phyloP scores from a whole-genome alignment of 176 grass and related monocot genomes.

The Bonia amplexicaulis region DNA sequence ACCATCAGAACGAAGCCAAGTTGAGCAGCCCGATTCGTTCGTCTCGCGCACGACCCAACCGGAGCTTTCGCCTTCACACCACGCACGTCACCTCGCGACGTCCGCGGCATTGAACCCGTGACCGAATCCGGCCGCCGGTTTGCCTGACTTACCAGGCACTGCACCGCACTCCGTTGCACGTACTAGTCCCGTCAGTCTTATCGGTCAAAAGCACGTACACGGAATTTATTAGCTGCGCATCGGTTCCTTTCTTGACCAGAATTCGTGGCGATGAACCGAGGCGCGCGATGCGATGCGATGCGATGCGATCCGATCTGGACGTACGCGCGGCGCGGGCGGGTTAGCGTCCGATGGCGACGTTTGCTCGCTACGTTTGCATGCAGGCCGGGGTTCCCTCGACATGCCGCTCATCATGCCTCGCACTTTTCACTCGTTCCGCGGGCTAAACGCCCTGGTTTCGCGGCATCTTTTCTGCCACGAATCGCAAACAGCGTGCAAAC shows the following conservation, averaged over 20 bases:
- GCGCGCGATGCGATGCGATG: too few species aligned
- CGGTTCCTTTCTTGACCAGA: not conserved
- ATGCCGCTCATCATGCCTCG: not conserved
- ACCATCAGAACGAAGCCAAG: too few species aligned
- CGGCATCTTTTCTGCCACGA: not conserved
- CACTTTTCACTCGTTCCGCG: not conserved
- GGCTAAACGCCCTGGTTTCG: not conserved
- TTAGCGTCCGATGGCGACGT: not conserved
- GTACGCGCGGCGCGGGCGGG: not conserved
- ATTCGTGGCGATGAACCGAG: not conserved
- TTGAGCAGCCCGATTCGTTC: too few species aligned
- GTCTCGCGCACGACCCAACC: too few species aligned
- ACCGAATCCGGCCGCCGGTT: not conserved
- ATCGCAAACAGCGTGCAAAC: not conserved
- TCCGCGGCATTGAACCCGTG: not conserved
- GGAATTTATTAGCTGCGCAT: not conserved
- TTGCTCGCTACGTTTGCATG: too few species aligned
- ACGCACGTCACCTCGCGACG: too few species aligned
- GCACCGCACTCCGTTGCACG: not conserved
- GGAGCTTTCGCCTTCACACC: too few species aligned
- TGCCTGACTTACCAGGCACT: constrained; percentile 30
- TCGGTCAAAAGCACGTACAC: not conserved
- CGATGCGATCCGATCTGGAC: not conserved
- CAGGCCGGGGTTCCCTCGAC: too few species aligned
- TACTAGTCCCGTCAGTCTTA: not conserved